Evolutionary conservation across 2,329 filamentous ascomycete genomes (phyloP).

Genomic region (Cyclaneusma minus): DNA sequence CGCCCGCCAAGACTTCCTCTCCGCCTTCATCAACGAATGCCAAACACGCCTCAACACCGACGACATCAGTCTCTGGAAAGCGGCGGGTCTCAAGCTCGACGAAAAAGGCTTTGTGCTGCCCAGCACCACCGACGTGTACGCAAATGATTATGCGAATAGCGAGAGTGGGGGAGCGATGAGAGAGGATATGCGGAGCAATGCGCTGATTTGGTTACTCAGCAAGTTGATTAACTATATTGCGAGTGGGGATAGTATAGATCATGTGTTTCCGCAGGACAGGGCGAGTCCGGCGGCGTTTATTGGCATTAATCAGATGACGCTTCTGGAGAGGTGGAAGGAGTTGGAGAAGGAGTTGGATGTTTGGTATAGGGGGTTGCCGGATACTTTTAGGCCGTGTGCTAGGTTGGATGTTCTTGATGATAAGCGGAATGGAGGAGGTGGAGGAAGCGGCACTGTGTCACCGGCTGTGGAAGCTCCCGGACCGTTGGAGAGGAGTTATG

Average conservation of each 20-base stretch:
- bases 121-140: conserved; percentile 22
- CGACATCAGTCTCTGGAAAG: conserved; percentile 46
- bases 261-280: conserved; percentile 16
- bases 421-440: too few relatives aligned
- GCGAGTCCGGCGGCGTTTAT: conserved; percentile 22
- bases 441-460: conserved; percentile 8
- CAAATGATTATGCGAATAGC: conserved; percentile 24
- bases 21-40: conserved; percentile 37
- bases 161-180: conserved; percentile 32
- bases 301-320: conserved; percentile 31
- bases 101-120: conserved; percentile 32
- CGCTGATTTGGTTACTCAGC: conserved; percentile 47
- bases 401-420: conserved; percentile 23
- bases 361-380: conserved; percentile 42
- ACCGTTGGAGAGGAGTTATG: conserved; percentile 16
- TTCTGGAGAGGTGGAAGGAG: conserved; percentile 34
- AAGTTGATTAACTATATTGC: conserved; percentile 52
- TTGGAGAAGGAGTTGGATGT: conserved; percentile 39
- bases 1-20: conserved; percentile 42
- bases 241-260: conserved; percentile 32
- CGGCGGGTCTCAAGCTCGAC: conserved; percentile 43
- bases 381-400: conserved; percentile 41
- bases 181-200: conserved; percentile 49
- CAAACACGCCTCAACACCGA: conserved; percentile 45
- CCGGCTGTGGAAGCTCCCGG: conserved; percentile 7